phyloP scores from a whole-genome alignment of 176 grass and related monocot genomes.

The Saccharum officinarum region DNA sequence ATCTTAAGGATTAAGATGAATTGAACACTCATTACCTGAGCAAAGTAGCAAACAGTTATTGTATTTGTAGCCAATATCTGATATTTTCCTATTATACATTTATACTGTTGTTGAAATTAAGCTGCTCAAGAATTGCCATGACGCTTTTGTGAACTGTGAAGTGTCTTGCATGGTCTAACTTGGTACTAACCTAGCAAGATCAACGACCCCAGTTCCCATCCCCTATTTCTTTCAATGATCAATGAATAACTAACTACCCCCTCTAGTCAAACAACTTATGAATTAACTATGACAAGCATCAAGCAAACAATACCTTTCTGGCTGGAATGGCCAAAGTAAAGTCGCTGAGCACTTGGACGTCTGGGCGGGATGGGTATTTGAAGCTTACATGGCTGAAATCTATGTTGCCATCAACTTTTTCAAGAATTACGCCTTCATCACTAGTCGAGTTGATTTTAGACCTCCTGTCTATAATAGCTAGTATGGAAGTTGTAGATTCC shows the following conservation, averaged over 20 bases:
- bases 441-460: slow-evolving; percentile 60
- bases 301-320: slow-evolving; percentile 50
- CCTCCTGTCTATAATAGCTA: slow-evolving; percentile 55
- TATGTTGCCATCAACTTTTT: slow-evolving; percentile 49
- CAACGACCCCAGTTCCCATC: neutral
- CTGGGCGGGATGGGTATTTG: slow-evolving; percentile 64
- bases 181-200: neutral
- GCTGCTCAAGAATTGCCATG: neutral
- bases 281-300: neutral
- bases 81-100: slow-evolving; percentile 4
- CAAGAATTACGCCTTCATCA: slow-evolving; percentile 47
- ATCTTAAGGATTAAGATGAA: neutral
- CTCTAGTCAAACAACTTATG: neutral
- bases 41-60: neutral
- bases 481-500: slow-evolving; percentile 48
- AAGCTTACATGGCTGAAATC: slow-evolving; percentile 60
- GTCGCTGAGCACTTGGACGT: slow-evolving; percentile 61
- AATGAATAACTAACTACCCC: neutral
- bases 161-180: neutral
- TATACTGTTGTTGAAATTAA: slow-evolving; percentile 33
- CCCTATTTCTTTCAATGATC: neutral
- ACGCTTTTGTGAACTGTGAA: neutral
- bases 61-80: neutral
- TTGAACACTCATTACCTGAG: slow-evolving; percentile 4
- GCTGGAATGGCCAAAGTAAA: slow-evolving; percentile 51